phyloP scores from a whole-genome alignment of 2,329 filamentous ascomycete species.

The Chaetomiaceae sp. region DNA sequence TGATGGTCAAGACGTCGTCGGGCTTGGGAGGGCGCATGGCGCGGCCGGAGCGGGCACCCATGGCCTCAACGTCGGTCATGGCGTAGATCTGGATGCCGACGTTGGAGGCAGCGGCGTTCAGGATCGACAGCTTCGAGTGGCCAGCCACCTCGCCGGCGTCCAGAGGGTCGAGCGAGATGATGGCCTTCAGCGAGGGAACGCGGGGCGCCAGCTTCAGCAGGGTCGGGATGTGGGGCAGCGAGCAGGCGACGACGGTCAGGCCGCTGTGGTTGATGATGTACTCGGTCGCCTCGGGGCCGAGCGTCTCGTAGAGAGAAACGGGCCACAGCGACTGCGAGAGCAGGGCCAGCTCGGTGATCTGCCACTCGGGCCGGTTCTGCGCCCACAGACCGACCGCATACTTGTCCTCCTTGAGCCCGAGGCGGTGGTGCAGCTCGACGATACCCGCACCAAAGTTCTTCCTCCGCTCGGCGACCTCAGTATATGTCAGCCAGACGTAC shows the following conservation, averaged over 20 bases:
- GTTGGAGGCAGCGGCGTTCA: slow-evolving; percentile 69
- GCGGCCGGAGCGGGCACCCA: slow-evolving; percentile 67
- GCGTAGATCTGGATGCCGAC: slow-evolving; percentile 74
- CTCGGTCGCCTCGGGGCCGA: slow-evolving; percentile 85
- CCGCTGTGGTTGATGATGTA: slow-evolving; percentile 92
- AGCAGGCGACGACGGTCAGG: slow-evolving; percentile 69
- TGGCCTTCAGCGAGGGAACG: slow-evolving; percentile 76
- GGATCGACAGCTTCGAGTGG: slow-evolving; percentile 71
- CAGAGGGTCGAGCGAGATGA: slow-evolving; percentile 80
- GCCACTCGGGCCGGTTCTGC: slow-evolving; percentile 84
- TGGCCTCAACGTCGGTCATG: slow-evolving; percentile 72
- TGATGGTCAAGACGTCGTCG: slow-evolving; percentile 80
- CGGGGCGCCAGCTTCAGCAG: slow-evolving; percentile 75
- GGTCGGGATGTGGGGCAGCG: slow-evolving; percentile 73
- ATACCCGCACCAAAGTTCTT: slow-evolving; percentile 83
- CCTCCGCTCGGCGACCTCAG: slow-evolving; percentile 70
- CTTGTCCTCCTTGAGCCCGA: slow-evolving; percentile 61
- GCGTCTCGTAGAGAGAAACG: slow-evolving; percentile 93
- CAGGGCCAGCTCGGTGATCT: slow-evolving; percentile 79
- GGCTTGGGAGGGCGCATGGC: slow-evolving; percentile 66
- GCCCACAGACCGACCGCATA: slow-evolving; percentile 81
- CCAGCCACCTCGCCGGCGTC: slow-evolving; percentile 72
- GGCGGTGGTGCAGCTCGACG: slow-evolving; percentile 71
- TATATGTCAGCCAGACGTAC: slow-evolving; percentile 81
- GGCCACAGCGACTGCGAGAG: slow-evolving; percentile 83